Percentiles rank a stretch among this genome's conserved stretches.
Conservation (phyloP, 2,329 filamentous ascomycete species). For the Pseudopithomyces maydicus region DNA sequence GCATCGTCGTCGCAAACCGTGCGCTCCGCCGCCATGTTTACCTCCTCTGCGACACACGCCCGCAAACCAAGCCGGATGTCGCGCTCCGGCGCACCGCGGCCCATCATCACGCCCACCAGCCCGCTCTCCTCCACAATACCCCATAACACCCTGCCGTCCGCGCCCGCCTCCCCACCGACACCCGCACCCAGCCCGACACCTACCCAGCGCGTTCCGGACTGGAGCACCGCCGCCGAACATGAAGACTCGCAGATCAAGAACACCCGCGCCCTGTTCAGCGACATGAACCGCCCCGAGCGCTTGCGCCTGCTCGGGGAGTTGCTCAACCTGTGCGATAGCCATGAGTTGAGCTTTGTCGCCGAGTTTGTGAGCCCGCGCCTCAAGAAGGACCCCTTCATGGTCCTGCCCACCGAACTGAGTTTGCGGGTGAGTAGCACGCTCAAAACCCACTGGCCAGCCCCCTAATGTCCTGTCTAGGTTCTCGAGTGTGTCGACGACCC, state of each 20-base stretch:
- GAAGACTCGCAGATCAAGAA: constrained; percentile 84
- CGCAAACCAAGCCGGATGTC: constrained; percentile 48
- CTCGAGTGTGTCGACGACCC: constrained; percentile 97
- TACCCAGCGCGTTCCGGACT: constrained; percentile 68
- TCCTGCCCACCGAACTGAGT: constrained; percentile 90
- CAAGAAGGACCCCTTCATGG: constrained; percentile 95
- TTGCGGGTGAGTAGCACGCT: constrained; percentile 68
- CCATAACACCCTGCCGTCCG: constrained; percentile 66
- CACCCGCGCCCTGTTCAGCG: constrained; percentile 78
- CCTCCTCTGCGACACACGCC: constrained; percentile 40
- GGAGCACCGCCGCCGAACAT: constrained; percentile 77
- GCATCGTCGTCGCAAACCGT: constrained; percentile 37
- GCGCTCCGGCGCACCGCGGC: constrained; percentile 48
- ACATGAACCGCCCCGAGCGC: constrained; percentile 75
- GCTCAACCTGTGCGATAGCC: constrained; percentile 91
- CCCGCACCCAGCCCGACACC: constrained; percentile 70
- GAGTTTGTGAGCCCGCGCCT: constrained; percentile 92
- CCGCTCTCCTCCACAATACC: constrained; percentile 57
- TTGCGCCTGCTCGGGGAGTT: constrained; percentile 85
- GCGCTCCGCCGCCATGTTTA: constrained; percentile 37
- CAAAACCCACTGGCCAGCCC: neutral
- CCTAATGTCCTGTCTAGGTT: constrained; percentile 62
- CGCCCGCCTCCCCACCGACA: constrained; percentile 69
- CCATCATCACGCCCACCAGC: constrained; percentile 58
- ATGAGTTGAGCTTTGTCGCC: constrained; percentile 93